Evolutionary conservation across 225 moss, liverwort and hornwort genomes (phyloP).

Genomic region (Thuidium tamariscinum): DNA sequence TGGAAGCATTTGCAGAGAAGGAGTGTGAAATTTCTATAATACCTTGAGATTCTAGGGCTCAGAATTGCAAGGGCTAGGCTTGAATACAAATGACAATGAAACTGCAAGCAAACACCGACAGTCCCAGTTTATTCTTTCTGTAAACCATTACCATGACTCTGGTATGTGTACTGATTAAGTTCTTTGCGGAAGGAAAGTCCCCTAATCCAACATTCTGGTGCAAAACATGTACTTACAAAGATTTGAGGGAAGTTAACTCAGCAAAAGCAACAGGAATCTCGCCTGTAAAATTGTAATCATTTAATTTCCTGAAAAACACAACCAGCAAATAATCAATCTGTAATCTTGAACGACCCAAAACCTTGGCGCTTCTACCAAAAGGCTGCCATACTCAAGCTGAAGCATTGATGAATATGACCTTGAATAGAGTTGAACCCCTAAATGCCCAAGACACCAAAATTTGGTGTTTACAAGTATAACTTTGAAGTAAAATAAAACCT

Average conservation of each 20-base stretch:
- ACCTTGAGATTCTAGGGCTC: neutral
- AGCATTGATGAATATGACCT: neutral
- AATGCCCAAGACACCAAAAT: too few species aligned
- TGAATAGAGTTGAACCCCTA: neutral
- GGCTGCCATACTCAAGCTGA: neutral
- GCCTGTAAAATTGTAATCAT: constrained; percentile 19
- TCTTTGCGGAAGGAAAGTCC: neutral
- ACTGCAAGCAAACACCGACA: neutral
- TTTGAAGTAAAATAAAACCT: too few species aligned
- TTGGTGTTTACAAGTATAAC: too few species aligned
- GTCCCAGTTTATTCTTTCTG: neutral
- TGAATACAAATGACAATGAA: neutral
- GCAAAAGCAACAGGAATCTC: neutral
- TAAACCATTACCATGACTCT: neutral
- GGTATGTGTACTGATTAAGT: neutral
- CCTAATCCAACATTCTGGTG: neutral
- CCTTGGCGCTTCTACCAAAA: neutral
- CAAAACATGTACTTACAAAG: constrained; percentile 13
- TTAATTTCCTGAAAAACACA: neutral
- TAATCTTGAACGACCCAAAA: neutral
- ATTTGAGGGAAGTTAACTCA: constrained; percentile 1
- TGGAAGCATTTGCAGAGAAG: neutral
- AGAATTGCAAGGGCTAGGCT: neutral
- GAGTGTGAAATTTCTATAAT: neutral
- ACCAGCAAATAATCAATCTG: neutral